These are phyloP conservation scores for Elongisporangium prolatum DNA, from an alignment of 352 stramenopile genomes.

Conservation along the genomic window DNA sequence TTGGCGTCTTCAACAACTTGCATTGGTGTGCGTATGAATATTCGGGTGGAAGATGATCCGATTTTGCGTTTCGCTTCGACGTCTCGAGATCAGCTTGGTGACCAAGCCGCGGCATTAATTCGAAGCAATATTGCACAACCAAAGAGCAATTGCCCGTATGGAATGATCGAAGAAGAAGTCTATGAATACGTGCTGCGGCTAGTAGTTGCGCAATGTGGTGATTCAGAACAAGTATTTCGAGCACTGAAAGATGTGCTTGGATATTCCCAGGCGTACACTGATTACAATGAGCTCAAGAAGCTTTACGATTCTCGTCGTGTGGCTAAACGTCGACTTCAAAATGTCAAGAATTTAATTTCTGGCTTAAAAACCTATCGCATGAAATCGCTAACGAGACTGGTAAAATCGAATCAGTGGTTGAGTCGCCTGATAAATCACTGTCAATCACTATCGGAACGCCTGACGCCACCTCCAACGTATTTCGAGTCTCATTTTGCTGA, in stretches of 20 bases:
- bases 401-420: conserved; percentile 12
- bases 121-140: conserved; percentile 5
- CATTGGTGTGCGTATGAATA: conserved; percentile 29
- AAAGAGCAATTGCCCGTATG: neutral
- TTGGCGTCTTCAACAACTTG: conserved; percentile 27
- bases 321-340: conserved; percentile 7
- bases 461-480: conserved; percentile 5
- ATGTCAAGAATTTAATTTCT: conserved; percentile 9
- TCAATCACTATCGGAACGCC: conserved; percentile 9
- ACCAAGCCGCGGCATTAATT: conserved; percentile 13
- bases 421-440: conserved; percentile 12
- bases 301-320: conserved; percentile 11
- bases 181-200: conserved; percentile 33
- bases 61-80: conserved; percentile 59
- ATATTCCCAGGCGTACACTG: conserved; percentile 28
- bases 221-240: conserved; percentile 27
- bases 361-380: neutral
- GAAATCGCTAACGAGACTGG: conserved; percentile 1
- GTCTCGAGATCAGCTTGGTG: conserved; percentile 15
- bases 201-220: conserved; percentile 23
- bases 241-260: conserved; percentile 27
- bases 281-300: conserved; percentile 35
- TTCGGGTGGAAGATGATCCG: conserved; percentile 54
- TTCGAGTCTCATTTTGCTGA: conserved; percentile 6
- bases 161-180: conserved; percentile 28